These are phyloP conservation scores for Cenchrus purpureus DNA, from an alignment of 176 grass and related monocot genomes.

Conservation along the genomic window DNA sequence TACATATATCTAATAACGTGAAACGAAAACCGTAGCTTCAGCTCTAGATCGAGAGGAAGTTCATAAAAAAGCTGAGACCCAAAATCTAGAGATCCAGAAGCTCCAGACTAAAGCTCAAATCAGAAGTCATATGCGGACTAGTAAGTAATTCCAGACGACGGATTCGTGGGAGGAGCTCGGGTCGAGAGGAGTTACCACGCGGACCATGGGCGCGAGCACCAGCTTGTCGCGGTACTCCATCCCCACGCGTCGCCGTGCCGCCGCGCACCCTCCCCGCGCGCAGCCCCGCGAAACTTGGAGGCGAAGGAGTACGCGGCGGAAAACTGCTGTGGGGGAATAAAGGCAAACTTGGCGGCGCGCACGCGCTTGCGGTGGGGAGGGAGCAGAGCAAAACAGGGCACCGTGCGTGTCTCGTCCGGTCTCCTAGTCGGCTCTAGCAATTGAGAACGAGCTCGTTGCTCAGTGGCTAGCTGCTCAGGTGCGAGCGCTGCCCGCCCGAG, in stretches of 20 bases:
- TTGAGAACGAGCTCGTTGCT: too few relatives aligned
- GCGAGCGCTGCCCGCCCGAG: too few relatives aligned
- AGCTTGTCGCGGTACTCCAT: constrained; percentile 88
- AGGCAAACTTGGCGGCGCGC: constrained; percentile 25
- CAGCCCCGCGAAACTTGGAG: constrained; percentile 35
- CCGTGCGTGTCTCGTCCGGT: neutral
- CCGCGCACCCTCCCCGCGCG: neutral
- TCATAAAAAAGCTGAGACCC: neutral
- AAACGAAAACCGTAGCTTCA: neutral
- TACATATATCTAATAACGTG: neutral
- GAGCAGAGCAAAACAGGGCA: neutral
- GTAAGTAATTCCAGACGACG: neutral
- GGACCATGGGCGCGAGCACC: constrained; percentile 90
- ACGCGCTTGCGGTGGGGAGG: constrained; percentile 13
- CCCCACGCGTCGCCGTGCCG: constrained; percentile 6
- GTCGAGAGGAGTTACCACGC: constrained; percentile 65
- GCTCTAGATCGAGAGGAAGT: neutral
- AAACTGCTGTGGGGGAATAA: neutral
- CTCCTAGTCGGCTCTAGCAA: neutral
- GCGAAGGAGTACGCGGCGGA: neutral
- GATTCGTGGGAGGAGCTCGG: constrained; percentile 7
- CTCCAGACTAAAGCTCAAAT: constrained; percentile 11
- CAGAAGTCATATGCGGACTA: neutral
- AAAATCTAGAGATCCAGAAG: constrained; percentile 9
- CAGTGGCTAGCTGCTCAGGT: too few relatives aligned